Percentiles rank a stretch among this genome's conserved stretches.
These are phyloP conservation scores for Lasiodiplodia hormozganensis DNA, from an alignment of 2,329 filamentous ascomycete species.

Conservation along the genomic window DNA sequence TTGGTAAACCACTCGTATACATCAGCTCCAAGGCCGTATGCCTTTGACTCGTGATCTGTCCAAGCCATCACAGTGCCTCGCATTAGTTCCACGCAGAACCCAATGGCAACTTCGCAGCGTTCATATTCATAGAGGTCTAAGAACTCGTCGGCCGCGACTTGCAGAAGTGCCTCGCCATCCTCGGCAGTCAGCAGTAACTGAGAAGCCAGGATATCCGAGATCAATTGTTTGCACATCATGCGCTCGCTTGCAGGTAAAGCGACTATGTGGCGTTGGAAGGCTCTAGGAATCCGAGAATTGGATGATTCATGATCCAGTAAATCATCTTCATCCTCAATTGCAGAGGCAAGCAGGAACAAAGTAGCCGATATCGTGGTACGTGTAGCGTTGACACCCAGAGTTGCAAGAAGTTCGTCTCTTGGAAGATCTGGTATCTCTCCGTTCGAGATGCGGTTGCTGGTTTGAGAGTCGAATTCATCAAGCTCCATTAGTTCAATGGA, in stretches of 20 bases:
- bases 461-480: slow-evolving; percentile 70
- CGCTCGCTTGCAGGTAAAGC: slow-evolving; percentile 31
- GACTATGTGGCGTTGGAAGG: slow-evolving; percentile 31
- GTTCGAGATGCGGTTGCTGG: slow-evolving; percentile 54
- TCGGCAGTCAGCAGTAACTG: slow-evolving; percentile 35
- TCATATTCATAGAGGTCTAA: slow-evolving; percentile 66
- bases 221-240: slow-evolving; percentile 30
- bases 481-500: slow-evolving; percentile 68
- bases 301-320: neutral
- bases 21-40: slow-evolving; percentile 73
- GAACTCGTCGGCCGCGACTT: slow-evolving; percentile 53
- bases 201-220: slow-evolving; percentile 30
- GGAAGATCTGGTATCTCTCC: slow-evolving; percentile 45
- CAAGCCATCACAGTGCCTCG: slow-evolving; percentile 68
- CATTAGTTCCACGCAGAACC: slow-evolving; percentile 72
- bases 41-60: slow-evolving; percentile 61
- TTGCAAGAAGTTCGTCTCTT: slow-evolving; percentile 52
- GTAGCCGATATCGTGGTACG: slow-evolving; percentile 25
- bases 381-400: slow-evolving; percentile 13
- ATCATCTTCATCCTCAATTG: slow-evolving; percentile 4
- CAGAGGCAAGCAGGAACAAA: slow-evolving; percentile 25
- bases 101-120: slow-evolving; percentile 76
- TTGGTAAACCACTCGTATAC: slow-evolving; percentile 81
- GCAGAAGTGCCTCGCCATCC: slow-evolving; percentile 55
- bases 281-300: slow-evolving; percentile 23